These are phyloP conservation scores for Ustilago xerochloae DNA, from an alignment of 1,284 basidiomycete species.

Conservation along the genomic window DNA sequence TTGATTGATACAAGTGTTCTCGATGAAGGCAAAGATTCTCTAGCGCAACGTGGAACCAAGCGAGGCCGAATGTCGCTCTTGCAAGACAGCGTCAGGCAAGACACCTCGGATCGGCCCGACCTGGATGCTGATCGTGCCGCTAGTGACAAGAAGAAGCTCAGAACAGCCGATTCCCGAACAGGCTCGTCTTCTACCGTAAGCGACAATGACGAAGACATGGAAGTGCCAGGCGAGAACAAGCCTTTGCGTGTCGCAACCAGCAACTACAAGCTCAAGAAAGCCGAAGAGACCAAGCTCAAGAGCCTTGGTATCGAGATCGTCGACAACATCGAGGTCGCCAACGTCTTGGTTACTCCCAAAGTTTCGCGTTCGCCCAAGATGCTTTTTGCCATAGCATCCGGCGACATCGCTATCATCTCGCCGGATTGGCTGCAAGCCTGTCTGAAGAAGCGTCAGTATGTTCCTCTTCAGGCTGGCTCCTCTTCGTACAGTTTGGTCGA, in stretches of 20 bases:
- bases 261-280: slow-evolving; percentile 39
- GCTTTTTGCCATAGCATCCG: slow-evolving; percentile 43
- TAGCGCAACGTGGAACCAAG: slow-evolving; percentile 19
- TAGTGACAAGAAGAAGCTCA: not conserved
- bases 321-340: slow-evolving; percentile 38
- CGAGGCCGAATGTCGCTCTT: slow-evolving; percentile 19
- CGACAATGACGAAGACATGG: not conserved
- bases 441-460: slow-evolving; percentile 12
- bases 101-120: not conserved
- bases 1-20: not conserved
- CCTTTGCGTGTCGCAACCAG: slow-evolving; percentile 25
- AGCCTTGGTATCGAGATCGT: slow-evolving; percentile 28
- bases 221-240: not conserved
- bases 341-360: slow-evolving; percentile 39
- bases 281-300: slow-evolving; percentile 29
- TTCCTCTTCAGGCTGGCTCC: not conserved
- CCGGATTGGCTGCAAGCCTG: slow-evolving; percentile 42
- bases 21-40: not conserved
- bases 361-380: slow-evolving; percentile 47
- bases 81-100: slow-evolving; percentile 20
- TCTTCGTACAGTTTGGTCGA: slow-evolving; percentile 4
- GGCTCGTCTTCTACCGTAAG: not conserved
- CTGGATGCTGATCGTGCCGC: not conserved
- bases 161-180: not conserved
- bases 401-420: slow-evolving; percentile 23